These are phyloP conservation scores for Phytopythium delawarense DNA, from an alignment of 352 stramenopile species.

Conservation along the genomic window DNA sequence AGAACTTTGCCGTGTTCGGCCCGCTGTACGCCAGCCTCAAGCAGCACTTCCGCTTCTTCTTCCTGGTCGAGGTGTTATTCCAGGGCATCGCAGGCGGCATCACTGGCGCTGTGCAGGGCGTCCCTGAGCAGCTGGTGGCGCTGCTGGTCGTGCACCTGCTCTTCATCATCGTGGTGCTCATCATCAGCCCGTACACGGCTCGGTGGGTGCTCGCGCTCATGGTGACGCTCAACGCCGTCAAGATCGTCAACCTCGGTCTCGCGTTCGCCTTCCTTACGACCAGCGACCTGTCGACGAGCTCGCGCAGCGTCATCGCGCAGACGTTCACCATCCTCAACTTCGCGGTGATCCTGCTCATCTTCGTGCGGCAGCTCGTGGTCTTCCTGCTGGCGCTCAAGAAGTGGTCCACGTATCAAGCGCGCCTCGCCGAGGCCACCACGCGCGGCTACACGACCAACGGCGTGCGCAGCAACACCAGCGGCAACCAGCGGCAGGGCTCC, in stretches of 20 bases:
- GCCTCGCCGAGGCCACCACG: slow-evolving; percentile 8
- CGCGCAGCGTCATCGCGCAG: slow-evolving; percentile 38
- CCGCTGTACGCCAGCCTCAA: slow-evolving; percentile 56
- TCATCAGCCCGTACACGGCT: slow-evolving; percentile 48
- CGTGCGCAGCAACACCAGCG: not conserved
- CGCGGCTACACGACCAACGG: slow-evolving; percentile 1
- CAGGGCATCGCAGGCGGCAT: slow-evolving; percentile 47
- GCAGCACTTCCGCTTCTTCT: slow-evolving; percentile 57
- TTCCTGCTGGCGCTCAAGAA: slow-evolving; percentile 45
- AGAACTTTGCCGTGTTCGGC: slow-evolving; percentile 47
- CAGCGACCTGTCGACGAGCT: slow-evolving; percentile 31
- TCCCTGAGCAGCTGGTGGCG: slow-evolving; percentile 45
- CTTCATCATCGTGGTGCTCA: slow-evolving; percentile 41
- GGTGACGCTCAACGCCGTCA: slow-evolving; percentile 32
- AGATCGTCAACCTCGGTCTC: slow-evolving; percentile 48
- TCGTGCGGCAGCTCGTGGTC: slow-evolving; percentile 53
- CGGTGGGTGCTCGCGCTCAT: slow-evolving; percentile 29
- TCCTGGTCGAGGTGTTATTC: slow-evolving; percentile 42
- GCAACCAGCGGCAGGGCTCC: slow-evolving; percentile 1
- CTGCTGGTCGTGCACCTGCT: slow-evolving; percentile 47
- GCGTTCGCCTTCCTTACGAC: slow-evolving; percentile 53
- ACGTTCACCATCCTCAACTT: slow-evolving; percentile 59
- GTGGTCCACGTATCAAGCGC: slow-evolving; percentile 33
- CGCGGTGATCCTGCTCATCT: slow-evolving; percentile 48
- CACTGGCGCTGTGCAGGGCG: slow-evolving; percentile 39